Conservation (phyloP, 78 protist genomes). For the Monocercomonoides exilis region DNA sequence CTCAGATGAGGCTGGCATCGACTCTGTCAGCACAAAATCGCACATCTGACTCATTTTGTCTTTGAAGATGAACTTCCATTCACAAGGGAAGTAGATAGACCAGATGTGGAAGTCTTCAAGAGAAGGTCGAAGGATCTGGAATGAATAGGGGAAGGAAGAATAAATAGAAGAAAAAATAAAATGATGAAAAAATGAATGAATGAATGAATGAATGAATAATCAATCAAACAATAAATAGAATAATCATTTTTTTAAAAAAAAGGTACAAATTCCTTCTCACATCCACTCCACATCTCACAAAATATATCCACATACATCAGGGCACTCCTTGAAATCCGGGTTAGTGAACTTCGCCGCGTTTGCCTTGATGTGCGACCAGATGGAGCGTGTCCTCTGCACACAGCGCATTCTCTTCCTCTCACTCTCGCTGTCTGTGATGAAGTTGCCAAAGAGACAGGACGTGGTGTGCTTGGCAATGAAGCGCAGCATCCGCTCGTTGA, state of each 20-base stretch:
- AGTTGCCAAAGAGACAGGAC: background rate
- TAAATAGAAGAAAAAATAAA: too few relatives aligned
- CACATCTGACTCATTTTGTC: too few relatives aligned
- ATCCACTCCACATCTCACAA: too few relatives aligned
- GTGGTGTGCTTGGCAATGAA: background rate
- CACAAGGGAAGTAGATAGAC: background rate
- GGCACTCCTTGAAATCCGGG: too few relatives aligned
- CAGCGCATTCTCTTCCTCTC: background rate
- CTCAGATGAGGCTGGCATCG: too few relatives aligned
- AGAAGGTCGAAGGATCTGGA: background rate
- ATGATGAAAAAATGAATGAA: too few relatives aligned
- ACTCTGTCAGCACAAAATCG: too few relatives aligned
- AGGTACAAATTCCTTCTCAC: too few relatives aligned
- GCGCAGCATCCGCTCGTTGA: background rate
- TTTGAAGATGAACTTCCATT: background rate
- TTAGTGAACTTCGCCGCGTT: background rate
- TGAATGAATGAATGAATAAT: too few relatives aligned
- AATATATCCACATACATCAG: too few relatives aligned
- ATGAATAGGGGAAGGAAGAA: background rate
- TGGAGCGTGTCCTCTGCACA: background rate
- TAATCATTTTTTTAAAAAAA: too few relatives aligned
- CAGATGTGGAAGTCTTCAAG: background rate
- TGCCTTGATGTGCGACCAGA: background rate
- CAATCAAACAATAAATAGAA: too few relatives aligned
- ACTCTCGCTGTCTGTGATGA: background rate